phyloP scores from a whole-genome alignment of 805 yeast species.

The Candida corydali region DNA sequence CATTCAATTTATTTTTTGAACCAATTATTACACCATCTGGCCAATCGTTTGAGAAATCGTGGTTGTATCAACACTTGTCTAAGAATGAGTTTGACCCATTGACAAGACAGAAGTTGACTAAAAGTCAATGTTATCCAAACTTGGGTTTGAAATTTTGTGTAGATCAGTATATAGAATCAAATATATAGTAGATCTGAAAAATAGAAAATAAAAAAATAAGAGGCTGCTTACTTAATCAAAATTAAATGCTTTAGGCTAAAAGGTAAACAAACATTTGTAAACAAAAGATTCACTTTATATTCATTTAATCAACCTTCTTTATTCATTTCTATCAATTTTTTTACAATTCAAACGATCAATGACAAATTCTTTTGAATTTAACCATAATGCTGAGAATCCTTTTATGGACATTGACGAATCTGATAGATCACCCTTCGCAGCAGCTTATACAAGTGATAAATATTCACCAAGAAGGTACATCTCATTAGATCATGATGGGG shows the following conservation, averaged over 20 bases:
- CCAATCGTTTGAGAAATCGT: slow-evolving; percentile 34
- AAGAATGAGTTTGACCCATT: slow-evolving; percentile 31
- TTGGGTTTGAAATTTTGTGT: slow-evolving; percentile 1
- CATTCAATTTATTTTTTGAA: slow-evolving; percentile 34
- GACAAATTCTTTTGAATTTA: slow-evolving; percentile 34
- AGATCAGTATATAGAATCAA: slow-evolving; percentile 3
- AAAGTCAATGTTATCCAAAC: slow-evolving; percentile 6
- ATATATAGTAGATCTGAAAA: neutral
- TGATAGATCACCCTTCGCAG: slow-evolving; percentile 32
- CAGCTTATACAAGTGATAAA: slow-evolving; percentile 35
- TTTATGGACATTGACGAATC: slow-evolving; percentile 23
- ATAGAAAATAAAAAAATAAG: neutral
- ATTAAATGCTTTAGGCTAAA: no score
- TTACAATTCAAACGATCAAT: neutral
- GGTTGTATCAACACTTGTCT: slow-evolving; percentile 27
- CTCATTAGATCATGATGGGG: slow-evolving; percentile 16
- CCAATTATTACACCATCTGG: slow-evolving; percentile 43
- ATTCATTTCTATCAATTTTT: no score
- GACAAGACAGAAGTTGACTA: slow-evolving; percentile 19
- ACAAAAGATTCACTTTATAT: no score
- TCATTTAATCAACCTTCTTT: no score
- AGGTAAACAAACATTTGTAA: no score
- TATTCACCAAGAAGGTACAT: slow-evolving; percentile 34
- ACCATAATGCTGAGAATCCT: slow-evolving; percentile 19
- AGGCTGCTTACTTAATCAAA: no score